These are phyloP conservation scores for Bisporella sp. DNA, from an alignment of 2,329 filamentous ascomycete species.

Conservation along the genomic window DNA sequence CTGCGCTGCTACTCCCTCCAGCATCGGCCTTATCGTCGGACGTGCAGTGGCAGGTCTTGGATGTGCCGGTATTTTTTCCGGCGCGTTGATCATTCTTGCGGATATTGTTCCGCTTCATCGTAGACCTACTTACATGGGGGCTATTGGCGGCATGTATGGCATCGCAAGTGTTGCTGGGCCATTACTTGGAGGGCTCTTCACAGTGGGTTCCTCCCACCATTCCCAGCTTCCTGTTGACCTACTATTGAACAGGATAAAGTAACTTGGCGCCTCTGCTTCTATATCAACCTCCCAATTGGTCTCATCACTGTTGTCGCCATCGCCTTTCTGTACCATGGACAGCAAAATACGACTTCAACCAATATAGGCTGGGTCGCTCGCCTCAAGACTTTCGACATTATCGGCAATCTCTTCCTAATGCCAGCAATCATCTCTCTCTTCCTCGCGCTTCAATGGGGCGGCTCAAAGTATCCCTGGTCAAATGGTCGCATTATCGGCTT, in stretches of 20 bases:
- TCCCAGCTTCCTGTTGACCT: slow-evolving; percentile 28
- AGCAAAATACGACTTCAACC: slow-evolving; percentile 31
- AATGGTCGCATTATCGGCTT: slow-evolving; percentile 26
- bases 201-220: slow-evolving; percentile 14
- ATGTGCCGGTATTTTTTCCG: slow-evolving; percentile 27
- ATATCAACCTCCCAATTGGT: slow-evolving; percentile 31
- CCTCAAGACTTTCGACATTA: slow-evolving; percentile 34
- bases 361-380: slow-evolving; percentile 24
- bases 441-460: slow-evolving; percentile 40
- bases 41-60: slow-evolving; percentile 28
- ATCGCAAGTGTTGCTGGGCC: slow-evolving; percentile 1
- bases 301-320: slow-evolving; percentile 27
- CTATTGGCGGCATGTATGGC: slow-evolving; percentile 23
- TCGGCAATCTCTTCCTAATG: slow-evolving; percentile 38
- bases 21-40: slow-evolving; percentile 26
- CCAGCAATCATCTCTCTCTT: slow-evolving; percentile 30
- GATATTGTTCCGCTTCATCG: slow-evolving; percentile 17
- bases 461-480: slow-evolving; percentile 26
- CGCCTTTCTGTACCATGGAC: slow-evolving; percentile 28
- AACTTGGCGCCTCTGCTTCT: slow-evolving; percentile 29
- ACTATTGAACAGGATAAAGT: slow-evolving; percentile 29
- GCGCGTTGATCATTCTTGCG: slow-evolving; percentile 35
- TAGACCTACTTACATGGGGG: slow-evolving; percentile 20
- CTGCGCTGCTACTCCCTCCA: slow-evolving; percentile 25
- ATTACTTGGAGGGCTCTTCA: slow-evolving; percentile 10